These are phyloP conservation scores for Porodaedalea pini DNA, from an alignment of 1,284 basidiomycete genomes.

Conservation along the genomic window DNA sequence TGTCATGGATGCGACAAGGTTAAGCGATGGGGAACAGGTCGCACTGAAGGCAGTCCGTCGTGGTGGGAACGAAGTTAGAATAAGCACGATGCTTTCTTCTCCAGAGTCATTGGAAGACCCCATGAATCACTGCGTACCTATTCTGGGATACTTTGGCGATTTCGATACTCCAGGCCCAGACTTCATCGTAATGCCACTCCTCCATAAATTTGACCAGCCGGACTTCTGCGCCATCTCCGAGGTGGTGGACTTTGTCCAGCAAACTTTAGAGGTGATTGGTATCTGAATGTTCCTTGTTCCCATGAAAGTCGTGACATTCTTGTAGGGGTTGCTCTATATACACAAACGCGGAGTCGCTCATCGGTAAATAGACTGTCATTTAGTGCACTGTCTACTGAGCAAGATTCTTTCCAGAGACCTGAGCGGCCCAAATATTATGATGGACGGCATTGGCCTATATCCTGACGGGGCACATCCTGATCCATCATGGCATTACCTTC, in stretches of 20 bases:
- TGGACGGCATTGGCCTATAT: slow-evolving; percentile 28
- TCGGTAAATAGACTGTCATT: slow-evolving; percentile 19
- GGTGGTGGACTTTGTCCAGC: slow-evolving; percentile 28
- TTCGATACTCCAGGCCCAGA: slow-evolving; percentile 3
- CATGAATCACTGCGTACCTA: slow-evolving; percentile 32
- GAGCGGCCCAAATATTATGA: slow-evolving; percentile 28
- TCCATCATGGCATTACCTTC: not conserved
- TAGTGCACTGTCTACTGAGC: not conserved
- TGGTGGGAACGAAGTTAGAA: slow-evolving; percentile 23
- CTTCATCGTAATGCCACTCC: slow-evolving; percentile 32
- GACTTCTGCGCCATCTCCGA: slow-evolving; percentile 26
- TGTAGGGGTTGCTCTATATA: slow-evolving; percentile 27
- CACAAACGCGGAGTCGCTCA: slow-evolving; percentile 27
- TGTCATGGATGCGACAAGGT: slow-evolving; percentile 30
- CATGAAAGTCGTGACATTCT: not conserved
- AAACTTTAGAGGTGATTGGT: slow-evolving; percentile 28
- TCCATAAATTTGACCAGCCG: slow-evolving; percentile 26
- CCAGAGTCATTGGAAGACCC: slow-evolving; percentile 23
- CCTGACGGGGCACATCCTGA: slow-evolving; percentile 29
- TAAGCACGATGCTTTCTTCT: slow-evolving; percentile 23
- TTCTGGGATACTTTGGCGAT: slow-evolving; percentile 30
- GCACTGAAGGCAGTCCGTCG: slow-evolving; percentile 27
- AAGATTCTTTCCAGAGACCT: slow-evolving; percentile 6
- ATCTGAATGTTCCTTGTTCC: not conserved
- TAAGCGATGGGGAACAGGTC: slow-evolving; percentile 26